These are phyloP conservation scores for Hypoxylon rubiginosum DNA, from an alignment of 2,329 filamentous ascomycete genomes.

Conservation along the genomic window DNA sequence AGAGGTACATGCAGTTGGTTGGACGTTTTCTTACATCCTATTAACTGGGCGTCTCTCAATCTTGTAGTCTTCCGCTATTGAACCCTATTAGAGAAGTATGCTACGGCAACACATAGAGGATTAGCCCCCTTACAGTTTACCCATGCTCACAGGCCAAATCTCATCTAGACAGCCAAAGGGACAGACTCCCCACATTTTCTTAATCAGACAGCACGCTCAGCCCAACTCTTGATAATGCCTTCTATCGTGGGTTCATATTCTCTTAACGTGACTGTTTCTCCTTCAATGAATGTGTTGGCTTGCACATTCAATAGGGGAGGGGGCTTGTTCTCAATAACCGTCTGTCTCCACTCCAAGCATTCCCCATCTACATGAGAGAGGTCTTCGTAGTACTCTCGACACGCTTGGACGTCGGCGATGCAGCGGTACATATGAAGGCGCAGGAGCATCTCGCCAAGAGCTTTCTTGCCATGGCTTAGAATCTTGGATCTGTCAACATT, in stretches of 20 bases:
- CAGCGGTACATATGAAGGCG: conserved; percentile 73
- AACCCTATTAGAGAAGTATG: too few species aligned
- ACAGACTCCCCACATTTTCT: background rate
- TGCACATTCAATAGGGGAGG: conserved; percentile 74
- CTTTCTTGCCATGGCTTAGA: conserved; percentile 66
- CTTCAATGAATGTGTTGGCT: conserved; percentile 67
- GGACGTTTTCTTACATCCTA: conserved; percentile 26
- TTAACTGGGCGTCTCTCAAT: too few species aligned
- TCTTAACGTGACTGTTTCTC: conserved; percentile 59
- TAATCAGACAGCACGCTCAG: conserved; percentile 51
- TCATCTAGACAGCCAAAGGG: too few species aligned
- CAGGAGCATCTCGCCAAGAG: conserved; percentile 70
- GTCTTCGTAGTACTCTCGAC: conserved; percentile 68
- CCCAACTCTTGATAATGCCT: conserved; percentile 67
- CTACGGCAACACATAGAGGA: too few species aligned
- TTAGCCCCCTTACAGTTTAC: too few species aligned
- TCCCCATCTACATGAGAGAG: conserved; percentile 68
- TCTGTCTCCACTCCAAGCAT: conserved; percentile 66
- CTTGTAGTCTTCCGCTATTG: background rate
- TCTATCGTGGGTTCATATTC: conserved; percentile 69
- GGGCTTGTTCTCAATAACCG: conserved; percentile 68
- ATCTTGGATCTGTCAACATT: conserved; percentile 71
- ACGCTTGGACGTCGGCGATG: conserved; percentile 68
- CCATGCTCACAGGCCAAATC: too few species aligned
- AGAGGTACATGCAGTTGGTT: conserved; percentile 35